Percentiles rank a stretch among this genome's conserved stretches.
phyloP scores from a whole-genome alignment of 345 rosid species.

The Abelmoschus esculentus region DNA sequence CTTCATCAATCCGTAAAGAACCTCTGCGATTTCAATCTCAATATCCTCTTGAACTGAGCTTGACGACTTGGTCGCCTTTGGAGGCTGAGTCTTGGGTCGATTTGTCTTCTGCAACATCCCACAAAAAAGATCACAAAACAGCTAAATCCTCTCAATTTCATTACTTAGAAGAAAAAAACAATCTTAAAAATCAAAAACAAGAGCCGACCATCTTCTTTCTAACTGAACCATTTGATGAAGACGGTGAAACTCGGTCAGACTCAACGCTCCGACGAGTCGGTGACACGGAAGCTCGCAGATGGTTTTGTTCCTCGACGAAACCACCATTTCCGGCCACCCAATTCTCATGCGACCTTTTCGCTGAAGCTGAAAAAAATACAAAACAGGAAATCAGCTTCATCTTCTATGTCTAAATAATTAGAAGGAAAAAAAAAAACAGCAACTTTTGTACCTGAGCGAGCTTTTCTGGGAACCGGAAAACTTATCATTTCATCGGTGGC shows the following conservation, averaged over 20 bases:
- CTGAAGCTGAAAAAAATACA: constrained; percentile 30
- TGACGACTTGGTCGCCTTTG: constrained; percentile 30
- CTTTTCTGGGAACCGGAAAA: constrained; percentile 51
- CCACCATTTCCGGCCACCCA: constrained; percentile 41
- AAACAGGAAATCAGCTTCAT: background rate
- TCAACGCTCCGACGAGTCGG: constrained; percentile 33
- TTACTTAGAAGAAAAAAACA: background rate
- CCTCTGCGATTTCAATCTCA: constrained; percentile 65
- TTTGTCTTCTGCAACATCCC: constrained; percentile 21
- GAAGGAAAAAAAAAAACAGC: background rate
- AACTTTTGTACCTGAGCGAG: constrained; percentile 44
- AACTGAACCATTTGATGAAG: constrained; percentile 35
- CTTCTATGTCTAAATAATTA: background rate
- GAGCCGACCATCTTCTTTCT: constrained; percentile 41
- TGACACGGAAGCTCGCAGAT: constrained; percentile 28
- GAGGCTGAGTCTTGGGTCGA: constrained; percentile 32
- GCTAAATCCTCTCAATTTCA: constrained; percentile 5
- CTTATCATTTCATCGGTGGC: constrained; percentile 43
- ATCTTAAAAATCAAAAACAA: background rate
- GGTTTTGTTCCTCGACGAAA: constrained; percentile 28
- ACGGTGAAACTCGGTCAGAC: constrained; percentile 34
- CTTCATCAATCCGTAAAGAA: constrained; percentile 42
- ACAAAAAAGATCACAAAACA: background rate
- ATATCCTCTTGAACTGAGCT: constrained; percentile 39
- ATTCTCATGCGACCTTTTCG: constrained; percentile 49